Conservation (phyloP, 1,284 basidiomycete genomes). For the Marasmius oreades region DNA sequence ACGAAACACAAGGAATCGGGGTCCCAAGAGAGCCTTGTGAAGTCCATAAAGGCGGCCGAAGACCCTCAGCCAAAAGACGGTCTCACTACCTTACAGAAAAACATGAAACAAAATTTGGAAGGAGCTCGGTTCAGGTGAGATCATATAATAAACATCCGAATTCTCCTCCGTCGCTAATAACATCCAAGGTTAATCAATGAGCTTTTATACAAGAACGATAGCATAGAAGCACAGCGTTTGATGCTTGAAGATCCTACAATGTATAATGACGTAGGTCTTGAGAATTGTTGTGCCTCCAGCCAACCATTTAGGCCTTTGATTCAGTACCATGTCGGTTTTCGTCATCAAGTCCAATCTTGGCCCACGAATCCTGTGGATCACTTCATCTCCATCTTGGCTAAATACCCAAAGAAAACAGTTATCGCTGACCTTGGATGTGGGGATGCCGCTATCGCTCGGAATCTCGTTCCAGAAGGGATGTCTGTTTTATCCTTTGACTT, state of each 20-base stretch:
- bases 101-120: conserved; percentile 74
- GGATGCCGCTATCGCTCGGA: conserved; percentile 84
- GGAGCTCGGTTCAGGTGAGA: conserved; percentile 82
- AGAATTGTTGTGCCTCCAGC: not conserved
- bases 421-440: conserved; percentile 96
- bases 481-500: conserved; percentile 81
- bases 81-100: conserved; percentile 71
- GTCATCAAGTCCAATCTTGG: conserved; percentile 87
- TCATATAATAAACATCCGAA: conserved; percentile 4
- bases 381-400: conserved; percentile 60
- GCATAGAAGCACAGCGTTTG: conserved; percentile 69
- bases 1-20: conserved; percentile 19
- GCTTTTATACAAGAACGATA: conserved; percentile 80
- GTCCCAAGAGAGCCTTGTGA: not conserved
- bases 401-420: conserved; percentile 63
- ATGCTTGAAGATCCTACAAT: conserved; percentile 78
- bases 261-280: conserved; percentile 64
- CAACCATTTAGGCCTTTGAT: not conserved
- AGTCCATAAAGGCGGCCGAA: not conserved
- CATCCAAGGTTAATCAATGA: conserved; percentile 90
- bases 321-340: conserved; percentile 90
- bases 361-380: conserved; percentile 85
- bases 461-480: conserved; percentile 65
- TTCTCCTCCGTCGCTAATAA: not conserved
- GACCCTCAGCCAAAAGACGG: conserved; percentile 16